These are phyloP conservation scores for Hymenoscyphus scutula DNA, from an alignment of 2,329 filamentous ascomycete species.

Conservation along the genomic window DNA sequence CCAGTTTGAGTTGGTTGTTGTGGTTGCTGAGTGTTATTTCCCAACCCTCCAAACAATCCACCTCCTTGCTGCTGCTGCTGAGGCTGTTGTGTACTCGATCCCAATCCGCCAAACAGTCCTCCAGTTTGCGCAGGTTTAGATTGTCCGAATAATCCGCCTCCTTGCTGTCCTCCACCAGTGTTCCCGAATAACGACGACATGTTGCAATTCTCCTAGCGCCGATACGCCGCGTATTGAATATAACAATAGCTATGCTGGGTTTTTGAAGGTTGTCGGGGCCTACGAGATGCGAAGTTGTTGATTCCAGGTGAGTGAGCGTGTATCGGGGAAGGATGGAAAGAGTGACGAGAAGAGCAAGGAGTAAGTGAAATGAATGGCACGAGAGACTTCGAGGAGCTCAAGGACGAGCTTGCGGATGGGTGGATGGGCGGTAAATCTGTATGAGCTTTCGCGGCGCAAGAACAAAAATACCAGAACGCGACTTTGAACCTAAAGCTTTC, in stretches of 20 bases:
- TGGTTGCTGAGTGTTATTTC: conserved; percentile 26
- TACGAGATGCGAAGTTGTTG: not conserved
- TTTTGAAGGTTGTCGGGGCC: not conserved
- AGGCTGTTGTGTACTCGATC: conserved; percentile 23
- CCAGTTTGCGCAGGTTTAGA: conserved; percentile 28
- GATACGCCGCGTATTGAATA: conserved; percentile 4
- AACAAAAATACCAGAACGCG: conserved; percentile 7
- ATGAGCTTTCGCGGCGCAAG: not conserved
- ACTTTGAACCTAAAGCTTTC: conserved; percentile 10
- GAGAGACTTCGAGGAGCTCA: not conserved
- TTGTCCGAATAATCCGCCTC: conserved; percentile 25
- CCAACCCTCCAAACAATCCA: conserved; percentile 43
- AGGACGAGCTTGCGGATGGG: not conserved
- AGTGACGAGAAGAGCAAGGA: not conserved
- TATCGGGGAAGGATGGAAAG: not conserved
- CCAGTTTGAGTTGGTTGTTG: conserved; percentile 30
- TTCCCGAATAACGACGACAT: conserved; percentile 18
- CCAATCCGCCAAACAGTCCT: conserved; percentile 22
- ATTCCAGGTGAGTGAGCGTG: not conserved
- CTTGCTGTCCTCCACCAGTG: conserved; percentile 18
- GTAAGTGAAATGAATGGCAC: not conserved
- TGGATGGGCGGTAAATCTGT: not conserved
- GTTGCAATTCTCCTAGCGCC: not conserved
- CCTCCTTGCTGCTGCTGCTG: conserved; percentile 22
- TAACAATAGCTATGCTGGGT: not conserved